Evolutionary conservation across 495 filamentous ascomycete species (phyloP), one percentile per base, ranked within the genome.

Genomic region (Acidomyces sp.): DNA sequence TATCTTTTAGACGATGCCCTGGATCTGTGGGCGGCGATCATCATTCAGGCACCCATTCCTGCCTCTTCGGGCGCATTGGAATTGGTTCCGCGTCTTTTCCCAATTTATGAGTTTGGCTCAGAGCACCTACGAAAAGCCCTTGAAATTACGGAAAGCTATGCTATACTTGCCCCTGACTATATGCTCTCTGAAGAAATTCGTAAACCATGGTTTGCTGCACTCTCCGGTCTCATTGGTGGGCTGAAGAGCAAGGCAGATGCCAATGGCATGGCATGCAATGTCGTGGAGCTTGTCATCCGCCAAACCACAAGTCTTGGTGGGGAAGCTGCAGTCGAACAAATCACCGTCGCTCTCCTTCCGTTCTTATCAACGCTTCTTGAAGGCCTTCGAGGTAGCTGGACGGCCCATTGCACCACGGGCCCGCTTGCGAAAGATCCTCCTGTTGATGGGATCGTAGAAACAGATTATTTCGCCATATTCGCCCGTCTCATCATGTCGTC

Each of bases 1-100:
- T 90, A 93, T 53, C 76, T 96, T 6, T 69, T 93, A 9, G 90
- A 96, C 43, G 90, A 97, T 52, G 82, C 85, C 0, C 65, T 97
- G 10, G 85, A 94, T 22, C 71, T 97, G 17, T 94, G 85, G 85
- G 66, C 71, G 13, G 67, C 78, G 1, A 71, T 93, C n/a, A 56
- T 94, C 18, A 61, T 64, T 34, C 78, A 90, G 48, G 83, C 78
- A 15, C 68, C 71, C 19, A 57, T 71, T 3, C 78, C 82, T 0
- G 65, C 82, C 10, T 70, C 75, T 2, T 62, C 68, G 0, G 78
- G 77, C 3, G 65, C 93, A 12, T 58, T 86, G 3, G 64, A 70
- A 19, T 72, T 94, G 7, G 68, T 76, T 3, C 72, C 75, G 2
- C 61, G 71, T 41, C 69, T 84, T 0, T 70, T 93, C 34, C 76